phyloP scores from a whole-genome alignment of 1,284 basidiomycete genomes.

The Hortiboletus rubellus region DNA sequence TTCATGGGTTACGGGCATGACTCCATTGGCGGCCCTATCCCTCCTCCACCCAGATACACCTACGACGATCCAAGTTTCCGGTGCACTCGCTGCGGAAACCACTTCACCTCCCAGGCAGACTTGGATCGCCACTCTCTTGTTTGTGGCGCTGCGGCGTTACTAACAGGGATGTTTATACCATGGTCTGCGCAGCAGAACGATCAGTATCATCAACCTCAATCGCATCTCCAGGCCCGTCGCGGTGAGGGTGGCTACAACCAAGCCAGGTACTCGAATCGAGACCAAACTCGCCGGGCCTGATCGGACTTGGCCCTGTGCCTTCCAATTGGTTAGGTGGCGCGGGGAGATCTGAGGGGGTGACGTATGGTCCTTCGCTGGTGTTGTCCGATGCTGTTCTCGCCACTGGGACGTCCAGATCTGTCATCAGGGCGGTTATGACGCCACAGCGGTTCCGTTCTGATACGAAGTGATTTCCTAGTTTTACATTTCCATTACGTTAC shows the following conservation, averaged over 20 bases:
- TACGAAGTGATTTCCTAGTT: too few relatives aligned
- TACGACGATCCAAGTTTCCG: not conserved
- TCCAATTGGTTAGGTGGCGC: not conserved
- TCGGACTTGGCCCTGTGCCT: not conserved
- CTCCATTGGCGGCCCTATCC: not conserved
- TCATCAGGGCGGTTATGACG: not conserved
- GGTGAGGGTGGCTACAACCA: not conserved
- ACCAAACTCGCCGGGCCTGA: not conserved
- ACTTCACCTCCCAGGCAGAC: not conserved
- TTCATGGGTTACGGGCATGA: not conserved
- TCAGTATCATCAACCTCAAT: not conserved
- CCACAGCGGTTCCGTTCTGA: not conserved
- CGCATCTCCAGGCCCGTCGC: not conserved
- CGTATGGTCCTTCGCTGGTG: not conserved
- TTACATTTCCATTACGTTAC: not conserved
- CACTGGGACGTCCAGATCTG: not conserved
- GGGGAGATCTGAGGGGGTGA: not conserved
- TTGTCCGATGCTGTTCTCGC: not conserved
- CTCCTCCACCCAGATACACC: not conserved
- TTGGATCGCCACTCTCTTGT: slow-evolving; percentile 1
- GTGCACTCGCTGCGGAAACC: slow-evolving; percentile 9
- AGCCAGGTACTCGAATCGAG: not conserved
- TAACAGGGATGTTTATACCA: slow-evolving; percentile 14
- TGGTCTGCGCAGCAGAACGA: slow-evolving; percentile 1
- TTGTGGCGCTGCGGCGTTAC: slow-evolving; percentile 8